Percentiles rank a stretch among this genome's conserved stretches.
These are phyloP conservation scores for Coprinellus micaceus DNA, from an alignment of 768 basidiomycete species.

Conservation along the genomic window DNA sequence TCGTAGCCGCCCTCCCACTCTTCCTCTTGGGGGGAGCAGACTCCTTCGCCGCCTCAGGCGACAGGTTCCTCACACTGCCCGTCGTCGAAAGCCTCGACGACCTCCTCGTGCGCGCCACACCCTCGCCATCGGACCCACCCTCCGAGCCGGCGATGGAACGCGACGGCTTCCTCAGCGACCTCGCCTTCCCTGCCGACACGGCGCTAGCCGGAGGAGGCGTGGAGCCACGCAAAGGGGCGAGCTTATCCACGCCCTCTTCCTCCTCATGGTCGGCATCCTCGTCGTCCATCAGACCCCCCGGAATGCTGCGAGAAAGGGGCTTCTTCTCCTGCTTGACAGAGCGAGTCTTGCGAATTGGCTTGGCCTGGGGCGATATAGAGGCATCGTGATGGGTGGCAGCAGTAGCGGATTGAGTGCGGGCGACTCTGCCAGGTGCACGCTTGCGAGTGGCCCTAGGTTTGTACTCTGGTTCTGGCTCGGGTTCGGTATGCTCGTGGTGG, in stretches of 20 bases:
- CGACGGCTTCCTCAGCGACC: slow-evolving; percentile 25
- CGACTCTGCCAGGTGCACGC: neutral
- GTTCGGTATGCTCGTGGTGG: slow-evolving; percentile 11
- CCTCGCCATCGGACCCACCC: slow-evolving; percentile 26
- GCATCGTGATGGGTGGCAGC: no score
- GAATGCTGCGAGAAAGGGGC: slow-evolving; percentile 31
- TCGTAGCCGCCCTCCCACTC: slow-evolving; percentile 8
- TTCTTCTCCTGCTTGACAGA: slow-evolving; percentile 15
- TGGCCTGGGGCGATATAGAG: no score
- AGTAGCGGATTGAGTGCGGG: no score
- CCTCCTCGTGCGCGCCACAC: slow-evolving; percentile 36
- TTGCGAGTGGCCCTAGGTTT: neutral
- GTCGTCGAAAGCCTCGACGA: slow-evolving; percentile 39
- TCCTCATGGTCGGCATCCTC: slow-evolving; percentile 32
- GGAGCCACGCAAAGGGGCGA: slow-evolving; percentile 37
- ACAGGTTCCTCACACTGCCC: slow-evolving; percentile 17
- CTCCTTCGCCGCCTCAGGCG: slow-evolving; percentile 25
- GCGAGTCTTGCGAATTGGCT: slow-evolving; percentile 1
- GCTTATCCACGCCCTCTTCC: slow-evolving; percentile 34
- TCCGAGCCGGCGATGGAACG: slow-evolving; percentile 27
- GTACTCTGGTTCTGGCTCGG: neutral
- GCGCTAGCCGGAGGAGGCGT: slow-evolving; percentile 18
- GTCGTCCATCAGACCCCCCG: slow-evolving; percentile 42
- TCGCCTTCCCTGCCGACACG: slow-evolving; percentile 10
- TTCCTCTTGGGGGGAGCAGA: slow-evolving; percentile 19